Evolutionary conservation across 2,329 filamentous ascomycete species (phyloP).

Genomic region (Celoporthe dispersa): DNA sequence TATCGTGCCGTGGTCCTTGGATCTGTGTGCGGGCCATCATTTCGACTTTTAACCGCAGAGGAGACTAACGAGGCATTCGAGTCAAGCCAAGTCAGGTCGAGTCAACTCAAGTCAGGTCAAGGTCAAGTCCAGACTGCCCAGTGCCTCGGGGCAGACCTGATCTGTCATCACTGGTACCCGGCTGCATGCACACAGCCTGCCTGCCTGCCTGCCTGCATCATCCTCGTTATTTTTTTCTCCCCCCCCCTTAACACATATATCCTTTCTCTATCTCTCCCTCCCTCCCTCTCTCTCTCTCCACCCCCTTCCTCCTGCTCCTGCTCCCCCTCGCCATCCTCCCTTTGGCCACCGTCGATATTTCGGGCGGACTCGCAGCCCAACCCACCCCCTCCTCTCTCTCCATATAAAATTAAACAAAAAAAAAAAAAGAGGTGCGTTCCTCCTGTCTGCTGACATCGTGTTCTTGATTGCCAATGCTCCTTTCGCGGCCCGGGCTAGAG

Average conservation of each 20-base stretch:
- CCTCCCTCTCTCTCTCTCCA: neutral
- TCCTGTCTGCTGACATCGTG: neutral
- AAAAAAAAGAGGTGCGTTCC: neutral
- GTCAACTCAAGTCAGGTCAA: neutral
- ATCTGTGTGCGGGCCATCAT: neutral
- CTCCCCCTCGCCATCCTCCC: neutral
- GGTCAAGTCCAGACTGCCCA: no score
- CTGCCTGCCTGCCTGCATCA: neutral
- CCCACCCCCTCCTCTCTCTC: neutral
- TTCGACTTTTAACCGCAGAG: neutral
- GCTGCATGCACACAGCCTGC: neutral
- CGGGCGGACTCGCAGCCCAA: neutral
- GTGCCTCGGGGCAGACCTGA: slow-evolving; percentile 1
- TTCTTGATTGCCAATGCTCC: neutral
- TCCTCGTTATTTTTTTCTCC: neutral
- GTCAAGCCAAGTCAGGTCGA: neutral
- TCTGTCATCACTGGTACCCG: neutral
- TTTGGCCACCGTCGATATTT: neutral
- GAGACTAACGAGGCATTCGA: neutral
- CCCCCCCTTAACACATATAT: neutral
- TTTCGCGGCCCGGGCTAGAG: neutral
- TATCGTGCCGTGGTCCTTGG: neutral
- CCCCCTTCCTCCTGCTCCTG: neutral
- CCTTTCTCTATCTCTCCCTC: neutral
- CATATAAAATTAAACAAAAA: neutral